A percentile compares a stretch with the other conserved stretches of the same genome.
phyloP scores from a whole-genome alignment of 23 red algal species.

The Agarophyton chilense region DNA sequence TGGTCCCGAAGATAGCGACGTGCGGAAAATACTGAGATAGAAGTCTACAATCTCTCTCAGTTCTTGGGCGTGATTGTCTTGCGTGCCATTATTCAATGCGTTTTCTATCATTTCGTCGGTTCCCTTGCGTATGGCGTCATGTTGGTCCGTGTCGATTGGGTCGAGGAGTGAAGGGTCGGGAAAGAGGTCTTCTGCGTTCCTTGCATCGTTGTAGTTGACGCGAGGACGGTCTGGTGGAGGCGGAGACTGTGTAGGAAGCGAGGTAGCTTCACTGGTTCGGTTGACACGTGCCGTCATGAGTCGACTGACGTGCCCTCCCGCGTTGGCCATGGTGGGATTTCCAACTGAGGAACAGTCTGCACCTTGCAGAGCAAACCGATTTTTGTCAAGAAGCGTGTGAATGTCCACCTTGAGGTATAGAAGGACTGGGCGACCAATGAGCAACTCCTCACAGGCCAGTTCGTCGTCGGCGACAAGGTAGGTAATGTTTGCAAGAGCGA shows the following conservation, averaged over 20 bases:
- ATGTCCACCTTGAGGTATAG: neutral
- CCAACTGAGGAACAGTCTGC: no score
- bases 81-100: neutral
- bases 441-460: neutral
- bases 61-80: no score
- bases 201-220: neutral
- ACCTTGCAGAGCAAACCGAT: neutral
- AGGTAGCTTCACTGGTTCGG: neutral
- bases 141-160: neutral
- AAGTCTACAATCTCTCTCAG: no score
- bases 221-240: neutral
- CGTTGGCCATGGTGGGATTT: neutral
- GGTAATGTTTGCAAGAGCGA: neutral
- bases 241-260: no score
- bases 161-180: slow-evolving; percentile 20
- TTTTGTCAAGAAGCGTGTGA: neutral
- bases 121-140: neutral
- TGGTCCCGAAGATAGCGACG: neutral
- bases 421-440: neutral
- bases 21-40: neutral
- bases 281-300: slow-evolving; percentile 2
- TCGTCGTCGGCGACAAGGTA: neutral
- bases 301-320: neutral
- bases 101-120: neutral
- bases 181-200: slow-evolving; percentile 3